Percentiles rank a stretch among this genome's conserved stretches.
Evolutionary conservation across 352 stramenopile species (phyloP).

Genomic region (Pythium biforme): DNA sequence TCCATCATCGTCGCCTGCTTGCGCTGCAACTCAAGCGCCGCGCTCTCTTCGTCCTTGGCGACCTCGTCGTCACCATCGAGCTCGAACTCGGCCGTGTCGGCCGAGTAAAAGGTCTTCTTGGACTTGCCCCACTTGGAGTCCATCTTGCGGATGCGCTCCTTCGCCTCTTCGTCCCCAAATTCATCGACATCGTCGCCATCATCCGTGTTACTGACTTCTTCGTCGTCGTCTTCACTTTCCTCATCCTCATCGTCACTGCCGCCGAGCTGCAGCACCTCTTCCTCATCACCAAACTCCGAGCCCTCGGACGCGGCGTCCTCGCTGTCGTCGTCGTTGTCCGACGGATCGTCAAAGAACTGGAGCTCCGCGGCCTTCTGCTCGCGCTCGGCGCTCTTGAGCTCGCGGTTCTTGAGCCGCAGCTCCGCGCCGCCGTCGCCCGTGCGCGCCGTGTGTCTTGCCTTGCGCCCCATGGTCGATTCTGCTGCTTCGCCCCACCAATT

Average conservation of each 20-base stretch:
- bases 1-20: slow-evolving; percentile 86
- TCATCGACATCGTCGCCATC: slow-evolving; percentile 50
- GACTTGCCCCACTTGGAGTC: slow-evolving; percentile 83
- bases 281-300: slow-evolving; percentile 48
- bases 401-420: slow-evolving; percentile 63
- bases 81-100: slow-evolving; percentile 81
- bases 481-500: slow-evolving; percentile 18
- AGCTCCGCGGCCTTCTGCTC: slow-evolving; percentile 68
- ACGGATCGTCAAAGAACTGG: slow-evolving; percentile 85
- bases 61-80: slow-evolving; percentile 77
- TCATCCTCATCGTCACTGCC: slow-evolving; percentile 44
- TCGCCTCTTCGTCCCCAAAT: slow-evolving; percentile 60
- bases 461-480: slow-evolving; percentile 59
- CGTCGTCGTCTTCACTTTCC: slow-evolving; percentile 41
- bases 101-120: slow-evolving; percentile 87
- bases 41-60: slow-evolving; percentile 82
- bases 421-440: slow-evolving; percentile 79
- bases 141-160: slow-evolving; percentile 74
- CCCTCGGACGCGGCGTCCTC: slow-evolving; percentile 61
- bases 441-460: slow-evolving; percentile 60
- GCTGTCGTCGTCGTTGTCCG: slow-evolving; percentile 63
- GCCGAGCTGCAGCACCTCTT: slow-evolving; percentile 70
- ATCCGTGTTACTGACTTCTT: slow-evolving; percentile 26
- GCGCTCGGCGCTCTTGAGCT: slow-evolving; percentile 56
- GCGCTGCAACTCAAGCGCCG: slow-evolving; percentile 77